Conservation (phyloP, 805 yeast species). For the Nakazawaea peltata region DNA sequence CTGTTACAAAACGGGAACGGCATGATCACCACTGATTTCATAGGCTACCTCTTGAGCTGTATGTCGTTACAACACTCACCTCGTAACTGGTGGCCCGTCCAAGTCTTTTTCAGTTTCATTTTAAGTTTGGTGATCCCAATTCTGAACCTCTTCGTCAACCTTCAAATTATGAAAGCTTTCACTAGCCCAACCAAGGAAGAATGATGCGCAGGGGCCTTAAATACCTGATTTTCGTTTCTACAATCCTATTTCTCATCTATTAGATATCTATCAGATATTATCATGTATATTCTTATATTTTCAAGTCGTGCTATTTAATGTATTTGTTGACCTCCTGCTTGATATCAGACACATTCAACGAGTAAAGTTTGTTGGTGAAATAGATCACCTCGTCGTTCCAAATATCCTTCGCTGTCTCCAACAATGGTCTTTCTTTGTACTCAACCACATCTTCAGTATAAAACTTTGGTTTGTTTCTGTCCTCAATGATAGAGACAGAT, state of each 20-base stretch:
- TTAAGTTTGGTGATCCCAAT: constrained; percentile 55
- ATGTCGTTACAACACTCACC: constrained; percentile 67
- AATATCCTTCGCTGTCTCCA: constrained; percentile 66
- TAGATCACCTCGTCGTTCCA: constrained; percentile 72
- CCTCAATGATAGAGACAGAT: constrained; percentile 42
- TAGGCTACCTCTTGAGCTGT: constrained; percentile 75
- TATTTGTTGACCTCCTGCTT: constrained; percentile 26
- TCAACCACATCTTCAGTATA: constrained; percentile 34
- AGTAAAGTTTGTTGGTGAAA: constrained; percentile 56
- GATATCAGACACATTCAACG: constrained; percentile 38
- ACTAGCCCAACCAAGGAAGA: not conserved
- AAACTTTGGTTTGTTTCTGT: constrained; percentile 41
- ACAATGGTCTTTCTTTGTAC: constrained; percentile 35
- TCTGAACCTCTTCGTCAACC: constrained; percentile 38
- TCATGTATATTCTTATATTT: too few relatives aligned
- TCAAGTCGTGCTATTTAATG: too few relatives aligned
- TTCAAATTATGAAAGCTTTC: constrained; percentile 31
- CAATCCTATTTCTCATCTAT: too few relatives aligned
- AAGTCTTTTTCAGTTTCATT: constrained; percentile 36
- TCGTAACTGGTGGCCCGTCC: constrained; percentile 48
- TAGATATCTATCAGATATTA: too few relatives aligned
- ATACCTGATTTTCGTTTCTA: too few relatives aligned
- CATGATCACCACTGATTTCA: constrained; percentile 70
- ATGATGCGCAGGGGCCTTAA: not conserved
- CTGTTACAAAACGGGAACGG: constrained; percentile 58